Evolutionary conservation across 2,329 filamentous ascomycete species (phyloP), one percentile per base, ranked within the genome.

Genomic region (Colletotrichum tabaci): DNA sequence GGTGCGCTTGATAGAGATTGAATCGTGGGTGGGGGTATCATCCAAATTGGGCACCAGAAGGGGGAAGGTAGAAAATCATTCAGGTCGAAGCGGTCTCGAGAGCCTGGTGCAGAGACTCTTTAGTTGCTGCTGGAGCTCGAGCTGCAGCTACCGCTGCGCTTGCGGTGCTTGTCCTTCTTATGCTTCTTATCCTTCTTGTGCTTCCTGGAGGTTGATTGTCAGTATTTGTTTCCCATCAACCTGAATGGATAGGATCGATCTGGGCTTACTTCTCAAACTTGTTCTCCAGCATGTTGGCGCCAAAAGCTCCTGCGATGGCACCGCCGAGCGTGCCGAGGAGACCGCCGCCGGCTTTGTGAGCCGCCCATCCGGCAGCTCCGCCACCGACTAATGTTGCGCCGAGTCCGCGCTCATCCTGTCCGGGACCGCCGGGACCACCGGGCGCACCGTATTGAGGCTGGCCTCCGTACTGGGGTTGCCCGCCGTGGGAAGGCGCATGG

Each of bases 311-410:
- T 18, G 84, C 85, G 1, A 87, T 82, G 0, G 85, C 82, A 13
- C 86, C 87, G 9, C 84, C 87, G 2, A 89, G 76, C 2, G 86
- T 87, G 26, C 86, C 85, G 35, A 90, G 76, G 46, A 85, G 73
- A 21, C 88, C 87, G 38, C 86, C 86, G 15, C 88, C 88, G 23
- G 87, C 79, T 74, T 87, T 85, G 78, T 89, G 85, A 0, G 87
- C 87, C 0, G 87, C 82, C 76, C 84, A 89, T 9, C 85, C 88
- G n/a, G 86, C 88, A 1, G 83, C 87, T 21, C 84, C 87, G 64
- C 87, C 86, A 26, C 88, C 88, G 1, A 87, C 74, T 35, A 90
- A 76, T 3, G 87, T 85, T 1, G 88, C 86, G 4, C 87, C 87
- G 21, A 90, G 83, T 44, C 88, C 88, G 58, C 87, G 86, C n/a